Conservation (phyloP, 192 early-diverging fungal genomes). For the Helicostylum pulchrum region DNA sequence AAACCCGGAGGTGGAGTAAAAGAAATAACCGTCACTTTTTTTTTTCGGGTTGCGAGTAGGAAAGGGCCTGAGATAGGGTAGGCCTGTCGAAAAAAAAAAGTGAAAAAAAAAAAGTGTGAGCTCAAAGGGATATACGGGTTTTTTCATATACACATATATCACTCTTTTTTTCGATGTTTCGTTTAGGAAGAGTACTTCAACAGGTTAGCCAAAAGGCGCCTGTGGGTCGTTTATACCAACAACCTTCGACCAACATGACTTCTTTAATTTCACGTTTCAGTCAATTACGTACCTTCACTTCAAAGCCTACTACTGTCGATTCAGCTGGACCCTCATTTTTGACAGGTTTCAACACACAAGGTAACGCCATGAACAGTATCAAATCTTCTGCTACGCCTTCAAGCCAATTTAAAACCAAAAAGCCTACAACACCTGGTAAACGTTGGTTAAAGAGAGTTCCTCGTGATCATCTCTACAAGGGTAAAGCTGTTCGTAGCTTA, state of each 20-base stretch:
- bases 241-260: not conserved
- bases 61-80: too few relatives aligned
- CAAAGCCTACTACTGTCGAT: not conserved
- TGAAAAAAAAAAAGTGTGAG: too few relatives aligned
- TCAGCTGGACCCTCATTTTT: slow-evolving; percentile 15
- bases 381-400: slow-evolving; percentile 30
- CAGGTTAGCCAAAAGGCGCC: not conserved
- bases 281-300: slow-evolving; percentile 23
- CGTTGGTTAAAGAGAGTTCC: slow-evolving; percentile 82
- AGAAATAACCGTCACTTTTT: too few relatives aligned
- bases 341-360: slow-evolving; percentile 27
- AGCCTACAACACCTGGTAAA: slow-evolving; percentile 80
- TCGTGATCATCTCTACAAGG: slow-evolving; percentile 86
- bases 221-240: not conserved
- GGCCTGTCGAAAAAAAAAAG: too few relatives aligned
- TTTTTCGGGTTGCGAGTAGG: too few relatives aligned
- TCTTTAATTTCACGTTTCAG: not conserved
- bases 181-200: slow-evolving; percentile 13
- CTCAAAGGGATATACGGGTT: too few relatives aligned
- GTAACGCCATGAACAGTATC: slow-evolving; percentile 11
- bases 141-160: too few relatives aligned
- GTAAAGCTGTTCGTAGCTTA: slow-evolving; percentile 73
- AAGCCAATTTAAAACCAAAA: slow-evolving; percentile 89
- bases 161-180: slow-evolving; percentile 2
- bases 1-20: too few relatives aligned